phyloP scores from a whole-genome alignment of 2,329 filamentous ascomycete genomes.

The Leptographium procerum region DNA sequence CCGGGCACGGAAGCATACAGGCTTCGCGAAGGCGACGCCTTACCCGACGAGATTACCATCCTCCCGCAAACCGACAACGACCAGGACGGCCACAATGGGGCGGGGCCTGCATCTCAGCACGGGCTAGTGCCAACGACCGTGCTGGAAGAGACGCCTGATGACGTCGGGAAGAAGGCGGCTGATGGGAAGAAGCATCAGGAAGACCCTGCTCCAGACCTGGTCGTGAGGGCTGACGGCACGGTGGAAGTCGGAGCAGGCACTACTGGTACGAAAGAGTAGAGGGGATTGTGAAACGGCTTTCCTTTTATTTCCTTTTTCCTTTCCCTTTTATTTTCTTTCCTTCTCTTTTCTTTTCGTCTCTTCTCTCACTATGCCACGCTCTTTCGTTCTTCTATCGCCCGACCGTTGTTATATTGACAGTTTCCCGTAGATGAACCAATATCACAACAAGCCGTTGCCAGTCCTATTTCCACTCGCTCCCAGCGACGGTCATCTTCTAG shows the following conservation, averaged over 20 bases:
- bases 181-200: constrained; percentile 33
- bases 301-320: constrained; percentile 8
- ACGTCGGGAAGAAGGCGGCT: constrained; percentile 31
- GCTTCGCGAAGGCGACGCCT: constrained; percentile 43
- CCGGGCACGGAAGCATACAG: constrained; percentile 48
- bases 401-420: constrained; percentile 18
- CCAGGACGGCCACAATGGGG: not conserved
- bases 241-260: constrained; percentile 18
- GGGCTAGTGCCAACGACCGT: constrained; percentile 36
- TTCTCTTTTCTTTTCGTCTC: constrained; percentile 8
- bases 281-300: not conserved
- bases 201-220: constrained; percentile 42
- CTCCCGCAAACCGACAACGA: constrained; percentile 24
- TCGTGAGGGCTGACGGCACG: constrained; percentile 34
- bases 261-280: constrained; percentile 27
- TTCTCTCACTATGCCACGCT: too few relatives aligned
- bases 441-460: constrained; percentile 20
- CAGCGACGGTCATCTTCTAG: constrained; percentile 20
- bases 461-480: constrained; percentile 18
- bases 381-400: not conserved
- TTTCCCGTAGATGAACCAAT: constrained; percentile 25
- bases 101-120: not conserved
- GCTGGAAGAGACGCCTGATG: constrained; percentile 39
- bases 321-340: not conserved
- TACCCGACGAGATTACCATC: constrained; percentile 49